Conservation (phyloP, 192 early-diverging fungal species). For the Geranomyces variabilis region DNA sequence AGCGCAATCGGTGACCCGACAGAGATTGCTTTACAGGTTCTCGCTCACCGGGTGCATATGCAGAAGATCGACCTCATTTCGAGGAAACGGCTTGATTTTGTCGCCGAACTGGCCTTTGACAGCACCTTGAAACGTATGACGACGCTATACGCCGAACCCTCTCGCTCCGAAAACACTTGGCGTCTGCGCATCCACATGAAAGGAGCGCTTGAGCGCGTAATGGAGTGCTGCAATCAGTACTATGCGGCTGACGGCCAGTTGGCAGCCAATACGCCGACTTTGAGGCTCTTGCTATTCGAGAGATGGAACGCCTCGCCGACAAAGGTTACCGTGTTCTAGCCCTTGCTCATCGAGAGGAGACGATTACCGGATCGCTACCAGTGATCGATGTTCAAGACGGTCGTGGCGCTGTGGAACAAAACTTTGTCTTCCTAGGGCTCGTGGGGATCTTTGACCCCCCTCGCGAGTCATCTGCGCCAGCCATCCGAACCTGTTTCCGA, state of each 20-base stretch:
- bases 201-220: slow-evolving; percentile 19
- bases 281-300: neutral
- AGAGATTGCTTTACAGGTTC: slow-evolving; percentile 43
- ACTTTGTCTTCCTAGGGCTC: slow-evolving; percentile 81
- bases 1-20: slow-evolving; percentile 46
- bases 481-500: slow-evolving; percentile 82
- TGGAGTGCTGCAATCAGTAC: slow-evolving; percentile 15
- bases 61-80: neutral
- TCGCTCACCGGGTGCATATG: slow-evolving; percentile 31
- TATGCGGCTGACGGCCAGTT: slow-evolving; percentile 5
- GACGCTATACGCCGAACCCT: slow-evolving; percentile 19
- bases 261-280: no score
- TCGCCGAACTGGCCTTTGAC: slow-evolving; percentile 43
- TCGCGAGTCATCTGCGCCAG: slow-evolving; percentile 78
- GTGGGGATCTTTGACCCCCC: slow-evolving; percentile 98
- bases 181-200: slow-evolving; percentile 10
- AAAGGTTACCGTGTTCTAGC: slow-evolving; percentile 31
- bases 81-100: slow-evolving; percentile 11
- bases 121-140: slow-evolving; percentile 47
- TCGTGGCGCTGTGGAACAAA: slow-evolving; percentile 9
- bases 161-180: no score
- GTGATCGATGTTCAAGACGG: neutral
- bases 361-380: neutral
- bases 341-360: slow-evolving; percentile 13
- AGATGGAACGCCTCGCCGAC: slow-evolving; percentile 10